A percentile compares a stretch with the other conserved stretches of the same genome.
Evolutionary conservation across 1,284 basidiomycete genomes (phyloP).

Genomic region (Hemileia vastatrix): DNA sequence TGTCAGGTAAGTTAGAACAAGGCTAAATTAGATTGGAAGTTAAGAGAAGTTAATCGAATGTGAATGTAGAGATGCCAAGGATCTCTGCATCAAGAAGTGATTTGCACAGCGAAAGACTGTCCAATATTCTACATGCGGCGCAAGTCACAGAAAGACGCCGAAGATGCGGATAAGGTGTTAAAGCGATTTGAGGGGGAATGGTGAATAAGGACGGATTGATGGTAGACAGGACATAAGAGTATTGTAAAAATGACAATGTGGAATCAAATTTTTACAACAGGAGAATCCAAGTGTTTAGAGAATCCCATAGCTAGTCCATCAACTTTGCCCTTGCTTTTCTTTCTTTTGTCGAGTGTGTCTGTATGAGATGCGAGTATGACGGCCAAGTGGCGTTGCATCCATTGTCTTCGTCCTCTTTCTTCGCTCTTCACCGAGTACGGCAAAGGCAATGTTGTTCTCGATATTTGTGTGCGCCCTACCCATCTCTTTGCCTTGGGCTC

Average conservation of each 20-base stretch:
- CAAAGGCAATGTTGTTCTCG: conserved; percentile 11
- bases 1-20: conserved; percentile 54
- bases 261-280: too few relatives aligned
- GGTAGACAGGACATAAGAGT: too few relatives aligned
- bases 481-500: not conserved
- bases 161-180: conserved; percentile 26
- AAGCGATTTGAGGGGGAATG: conserved; percentile 29
- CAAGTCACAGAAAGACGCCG: conserved; percentile 30
- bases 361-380: too few relatives aligned
- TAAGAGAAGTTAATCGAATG: not conserved
- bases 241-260: too few relatives aligned
- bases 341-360: too few relatives aligned
- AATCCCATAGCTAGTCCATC: too few relatives aligned
- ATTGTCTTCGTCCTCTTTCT: not conserved
- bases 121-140: conserved; percentile 32
- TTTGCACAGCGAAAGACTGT: conserved; percentile 24
- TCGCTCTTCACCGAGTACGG: conserved; percentile 16
- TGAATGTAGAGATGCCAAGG: conserved; percentile 66
- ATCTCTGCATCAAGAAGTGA: conserved; percentile 68
- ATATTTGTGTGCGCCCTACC: conserved; percentile 5
- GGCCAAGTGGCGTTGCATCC: conserved; percentile 6
- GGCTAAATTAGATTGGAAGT: not conserved
- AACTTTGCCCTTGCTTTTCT: too few relatives aligned
- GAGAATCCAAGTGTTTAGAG: too few relatives aligned
- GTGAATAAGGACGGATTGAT: too few relatives aligned